Percentiles rank a stretch among this genome's conserved stretches.
phyloP scores from a whole-genome alignment of 176 grass and related monocot species.

The Pontederia crassipes region DNA sequence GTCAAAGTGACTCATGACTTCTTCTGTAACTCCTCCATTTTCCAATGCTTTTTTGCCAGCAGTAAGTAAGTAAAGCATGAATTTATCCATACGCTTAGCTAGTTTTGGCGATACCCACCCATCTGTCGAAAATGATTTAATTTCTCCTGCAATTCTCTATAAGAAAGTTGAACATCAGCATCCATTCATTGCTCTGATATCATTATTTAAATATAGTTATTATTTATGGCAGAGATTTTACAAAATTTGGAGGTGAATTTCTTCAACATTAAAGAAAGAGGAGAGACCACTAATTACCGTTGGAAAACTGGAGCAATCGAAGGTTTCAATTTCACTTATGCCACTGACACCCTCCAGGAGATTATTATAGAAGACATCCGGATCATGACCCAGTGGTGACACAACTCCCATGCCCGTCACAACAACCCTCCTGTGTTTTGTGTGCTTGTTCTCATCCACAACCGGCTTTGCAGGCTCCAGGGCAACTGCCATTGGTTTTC shows the following conservation, averaged over 20 bases:
- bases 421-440: slow-evolving; percentile 89
- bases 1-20: slow-evolving; percentile 67
- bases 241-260: too few relatives aligned
- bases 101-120: slow-evolving; percentile 90
- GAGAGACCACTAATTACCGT: slow-evolving; percentile 36
- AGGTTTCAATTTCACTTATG: slow-evolving; percentile 84
- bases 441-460: slow-evolving; percentile 53
- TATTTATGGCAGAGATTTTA: too few relatives aligned
- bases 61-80: slow-evolving; percentile 95
- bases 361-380: slow-evolving; percentile 86
- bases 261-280: too few relatives aligned
- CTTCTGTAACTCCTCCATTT: slow-evolving; percentile 85
- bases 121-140: slow-evolving; percentile 84
- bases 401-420: slow-evolving; percentile 96
- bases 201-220: too few relatives aligned
- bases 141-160: slow-evolving; percentile 98
- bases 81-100: slow-evolving; percentile 90
- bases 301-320: slow-evolving; percentile 86
- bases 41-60: slow-evolving; percentile 93
- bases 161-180: slow-evolving; percentile 10
- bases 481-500: slow-evolving; percentile 72
- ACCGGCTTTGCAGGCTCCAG: slow-evolving; percentile 51
- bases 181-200: too few relatives aligned
- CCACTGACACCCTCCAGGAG: slow-evolving; percentile 82
- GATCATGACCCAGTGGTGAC: slow-evolving; percentile 92